Evolutionary conservation across 2,329 filamentous ascomycete genomes (phyloP), one percentile per base, ranked within the genome.

Genomic region (Nakataea oryzae): DNA sequence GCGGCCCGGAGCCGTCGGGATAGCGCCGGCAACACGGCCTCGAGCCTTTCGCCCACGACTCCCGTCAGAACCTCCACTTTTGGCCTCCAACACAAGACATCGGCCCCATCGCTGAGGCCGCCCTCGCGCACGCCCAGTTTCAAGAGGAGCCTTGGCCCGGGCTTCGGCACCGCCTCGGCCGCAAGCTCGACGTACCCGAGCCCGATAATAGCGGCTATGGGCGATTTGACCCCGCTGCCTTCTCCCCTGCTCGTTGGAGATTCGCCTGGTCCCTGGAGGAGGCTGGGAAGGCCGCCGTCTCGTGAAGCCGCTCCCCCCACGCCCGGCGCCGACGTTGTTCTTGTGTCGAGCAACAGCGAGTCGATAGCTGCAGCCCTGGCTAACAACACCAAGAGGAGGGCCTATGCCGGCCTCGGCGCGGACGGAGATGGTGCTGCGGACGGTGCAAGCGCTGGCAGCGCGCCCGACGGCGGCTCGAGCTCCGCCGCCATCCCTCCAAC

Each of bases 141-240:
- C 64, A 86, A 86, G 68, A 78, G 81, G 57, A 63, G 67, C 58
- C 72, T 85, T 24, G 73, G 76, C 57, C 78, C 76, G 69, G 76
- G 76, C 64, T 75, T 84, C 41, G 78, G 81, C 55, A 72, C 77
- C 30, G 70, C 73, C 21, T 86, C 83, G 50, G 79, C 85, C 1
- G 81, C 87, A 14, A 88, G 83, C 68, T 91, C 88, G 3, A 77
- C 81, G 32, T 79, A 88, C n/a, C 84, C 88, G 8, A 92, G 89
- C 62, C 89, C 89, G 3, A 83, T 89, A 66, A 84, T 92, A 62
- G 82, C 86, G 63, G 88, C 89, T 57, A 88, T 92, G 85, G 86
- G 86, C 64, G 88, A 91, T 71, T 77, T 95, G 65, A 93, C 90
- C 3, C 90, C 90, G 62, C 76, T 95, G 41, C 90, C 90, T 3